Conservation (phyloP, 176 grass and related monocot species). For the Aechmea fasciata region DNA sequence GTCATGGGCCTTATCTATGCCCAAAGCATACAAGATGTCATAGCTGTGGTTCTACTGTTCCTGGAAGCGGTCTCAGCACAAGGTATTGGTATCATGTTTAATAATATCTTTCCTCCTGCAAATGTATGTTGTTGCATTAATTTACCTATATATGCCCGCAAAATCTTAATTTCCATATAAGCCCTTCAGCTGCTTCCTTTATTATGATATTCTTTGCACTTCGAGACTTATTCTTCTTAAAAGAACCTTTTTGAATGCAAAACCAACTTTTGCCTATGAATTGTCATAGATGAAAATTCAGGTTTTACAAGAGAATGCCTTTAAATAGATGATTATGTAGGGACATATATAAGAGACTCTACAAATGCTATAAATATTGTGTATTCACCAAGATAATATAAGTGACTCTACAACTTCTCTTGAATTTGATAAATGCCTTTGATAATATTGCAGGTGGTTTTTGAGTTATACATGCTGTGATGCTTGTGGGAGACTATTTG, state of each 20-base stretch:
- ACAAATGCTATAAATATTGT: too few species aligned
- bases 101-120: neutral
- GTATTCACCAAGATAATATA: neutral
- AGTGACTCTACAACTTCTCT: neutral
- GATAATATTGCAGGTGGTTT: conserved; percentile 66
- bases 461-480: conserved; percentile 95
- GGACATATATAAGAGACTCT: too few species aligned
- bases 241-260: too few species aligned
- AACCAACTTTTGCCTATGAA: too few species aligned
- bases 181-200: too few species aligned
- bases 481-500: conserved; percentile 97
- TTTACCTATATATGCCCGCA: neutral
- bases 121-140: neutral
- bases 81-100: conserved; percentile 31
- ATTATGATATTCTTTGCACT: too few species aligned
- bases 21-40: conserved; percentile 98
- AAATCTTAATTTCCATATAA: too few species aligned
- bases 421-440: neutral
- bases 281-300: too few species aligned
- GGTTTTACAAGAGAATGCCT: too few species aligned
- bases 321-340: too few species aligned
- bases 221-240: too few species aligned
- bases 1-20: conserved; percentile 82
- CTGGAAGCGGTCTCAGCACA: conserved; percentile 95
- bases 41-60: conserved; percentile 89